Conservation (phyloP, 495 filamentous ascomycete species). For the Penicillium coffeae region DNA sequence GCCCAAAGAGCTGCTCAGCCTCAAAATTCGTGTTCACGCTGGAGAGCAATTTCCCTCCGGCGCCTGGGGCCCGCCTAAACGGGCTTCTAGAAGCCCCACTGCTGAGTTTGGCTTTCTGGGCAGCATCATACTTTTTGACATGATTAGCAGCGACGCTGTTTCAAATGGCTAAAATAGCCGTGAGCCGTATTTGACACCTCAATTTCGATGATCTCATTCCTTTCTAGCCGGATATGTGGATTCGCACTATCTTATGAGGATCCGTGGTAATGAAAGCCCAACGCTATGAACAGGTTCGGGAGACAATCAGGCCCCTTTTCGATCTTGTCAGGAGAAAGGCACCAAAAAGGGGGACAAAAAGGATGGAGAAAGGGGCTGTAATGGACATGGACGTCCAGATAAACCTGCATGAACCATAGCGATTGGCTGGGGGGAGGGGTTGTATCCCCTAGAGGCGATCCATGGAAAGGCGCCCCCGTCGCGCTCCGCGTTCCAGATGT, state of each 20-base stretch:
- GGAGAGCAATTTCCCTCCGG: neutral
- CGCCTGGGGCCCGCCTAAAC: too few species aligned
- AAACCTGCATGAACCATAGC: constrained; percentile 1
- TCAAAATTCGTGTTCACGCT: too few species aligned
- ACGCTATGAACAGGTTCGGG: neutral
- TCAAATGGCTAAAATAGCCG: neutral
- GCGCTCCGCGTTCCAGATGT: neutral
- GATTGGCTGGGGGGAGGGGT: constrained; percentile 4
- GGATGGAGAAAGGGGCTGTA: neutral
- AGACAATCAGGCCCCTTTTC: neutral
- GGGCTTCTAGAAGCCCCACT: neutral
- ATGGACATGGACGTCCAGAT: constrained; percentile 7
- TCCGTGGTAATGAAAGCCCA: neutral
- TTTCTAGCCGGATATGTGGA: neutral
- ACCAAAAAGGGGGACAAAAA: neutral
- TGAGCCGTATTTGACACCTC: neutral
- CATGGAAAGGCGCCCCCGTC: constrained; percentile 5
- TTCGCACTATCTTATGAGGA: too few species aligned
- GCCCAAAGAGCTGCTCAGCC: too few species aligned
- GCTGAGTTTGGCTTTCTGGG: too few species aligned
- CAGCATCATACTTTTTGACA: too few species aligned
- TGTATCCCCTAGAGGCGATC: constrained; percentile 10
- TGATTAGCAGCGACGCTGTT: too few species aligned
- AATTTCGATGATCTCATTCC: neutral
- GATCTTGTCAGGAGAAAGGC: neutral